Evolutionary conservation across 305 asterid genomes (phyloP), one percentile per base, ranked within the genome.

Genomic region (Striga hermonthica): DNA sequence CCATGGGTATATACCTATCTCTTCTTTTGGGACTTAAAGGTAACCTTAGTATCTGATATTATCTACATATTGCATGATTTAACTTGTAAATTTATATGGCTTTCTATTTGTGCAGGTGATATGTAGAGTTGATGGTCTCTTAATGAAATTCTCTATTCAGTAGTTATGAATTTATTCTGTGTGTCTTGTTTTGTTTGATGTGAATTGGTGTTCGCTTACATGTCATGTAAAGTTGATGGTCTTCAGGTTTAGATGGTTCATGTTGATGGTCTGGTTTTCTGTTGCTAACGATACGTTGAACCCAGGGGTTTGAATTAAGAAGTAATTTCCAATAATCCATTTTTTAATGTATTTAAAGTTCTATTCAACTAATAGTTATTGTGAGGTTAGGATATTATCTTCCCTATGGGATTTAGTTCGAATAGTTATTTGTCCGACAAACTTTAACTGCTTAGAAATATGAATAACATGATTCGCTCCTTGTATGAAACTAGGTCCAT

Each of bases 21-120:
- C 63, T 47, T 34, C 40, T 15, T 54, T 43, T 61, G 50, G 7
- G 41, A 65, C 34, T n/a, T 66, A 4, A 66, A 34, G 68, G 47
- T 56, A 31, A 39, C 22, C 22, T 28, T 28, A 22, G 41, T 22
- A 56, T 57, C 38, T 56, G 71, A 66, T 41, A 39, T 55, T 66
- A 5, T 40, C 5, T 12, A 55, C 5, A 16, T 55, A 22, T 8
- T 55, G 55, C 56, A 39, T 55, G 31, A 16, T 31, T 55, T 56
- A 12, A 34, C 43, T 37, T 37, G 43, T 9, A 10, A 11, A 38
- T 10, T 38, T 16, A 15, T 38, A 14, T 4, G 16, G 1, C 2
- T 1, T 40, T 54, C 22, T 39, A 43, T 40, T 10, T 16, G 61
- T 53, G 22, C n/a, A 53, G 1, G 44, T 65, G 41, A 22, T 50